Conservation (phyloP, 2,329 filamentous ascomycete genomes). For the Diplodia intermedia region DNA sequence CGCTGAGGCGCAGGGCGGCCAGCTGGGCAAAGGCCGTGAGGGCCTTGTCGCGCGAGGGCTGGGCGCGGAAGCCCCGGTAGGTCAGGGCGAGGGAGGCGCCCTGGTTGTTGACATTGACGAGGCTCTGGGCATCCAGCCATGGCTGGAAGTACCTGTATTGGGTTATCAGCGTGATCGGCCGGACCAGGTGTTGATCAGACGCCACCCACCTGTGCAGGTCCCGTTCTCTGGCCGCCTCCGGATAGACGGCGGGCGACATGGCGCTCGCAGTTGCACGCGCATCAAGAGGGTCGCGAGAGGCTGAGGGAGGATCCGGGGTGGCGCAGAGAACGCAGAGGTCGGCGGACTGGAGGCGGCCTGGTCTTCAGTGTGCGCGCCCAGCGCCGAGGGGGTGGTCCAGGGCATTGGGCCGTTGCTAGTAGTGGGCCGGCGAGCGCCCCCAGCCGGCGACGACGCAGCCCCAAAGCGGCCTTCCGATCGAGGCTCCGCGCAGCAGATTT, state of each 20-base stretch:
- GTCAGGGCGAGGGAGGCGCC: slow-evolving; percentile 41
- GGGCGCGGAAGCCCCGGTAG: slow-evolving; percentile 39
- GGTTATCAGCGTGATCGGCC: slow-evolving; percentile 17
- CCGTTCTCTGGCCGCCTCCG: slow-evolving; percentile 33
- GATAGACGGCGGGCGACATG: slow-evolving; percentile 27
- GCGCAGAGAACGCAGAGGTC: neutral
- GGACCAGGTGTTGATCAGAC: slow-evolving; percentile 13
- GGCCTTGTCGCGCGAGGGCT: slow-evolving; percentile 37
- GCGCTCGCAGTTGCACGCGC: neutral
- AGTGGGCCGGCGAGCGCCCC: neutral
- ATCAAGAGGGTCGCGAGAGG: slow-evolving; percentile 5
- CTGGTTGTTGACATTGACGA: slow-evolving; percentile 39
- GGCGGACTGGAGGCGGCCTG: neutral
- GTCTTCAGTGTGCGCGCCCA: slow-evolving; percentile 8
- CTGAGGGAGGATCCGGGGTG: neutral
- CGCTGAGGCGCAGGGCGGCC: slow-evolving; percentile 44
- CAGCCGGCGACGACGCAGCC: slow-evolving; percentile 1
- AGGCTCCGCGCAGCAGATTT: slow-evolving; percentile 5
- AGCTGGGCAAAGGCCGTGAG: slow-evolving; percentile 48
- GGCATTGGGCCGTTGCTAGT: neutral
- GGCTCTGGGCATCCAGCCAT: slow-evolving; percentile 46
- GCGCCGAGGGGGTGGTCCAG: neutral
- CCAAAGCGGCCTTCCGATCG: neutral
- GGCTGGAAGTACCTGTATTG: slow-evolving; percentile 44
- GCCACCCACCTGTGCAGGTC: slow-evolving; percentile 33